Base-by-base conservation (phyloP, 2,329 filamentous ascomycete genomes). In the Myriosclerotinia curreyana region DNA sequence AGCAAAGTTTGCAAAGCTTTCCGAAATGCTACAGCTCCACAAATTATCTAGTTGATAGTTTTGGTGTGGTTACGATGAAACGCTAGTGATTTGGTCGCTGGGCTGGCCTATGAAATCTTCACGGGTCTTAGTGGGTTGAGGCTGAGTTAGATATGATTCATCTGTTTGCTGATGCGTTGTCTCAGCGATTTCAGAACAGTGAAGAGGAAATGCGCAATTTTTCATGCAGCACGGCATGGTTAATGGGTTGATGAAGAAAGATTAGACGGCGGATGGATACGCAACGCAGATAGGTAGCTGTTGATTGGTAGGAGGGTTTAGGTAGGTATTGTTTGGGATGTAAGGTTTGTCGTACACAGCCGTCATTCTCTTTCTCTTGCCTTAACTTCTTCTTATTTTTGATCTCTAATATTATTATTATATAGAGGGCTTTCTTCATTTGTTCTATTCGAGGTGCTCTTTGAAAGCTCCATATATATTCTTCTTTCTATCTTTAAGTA, bases 91-190 rank as follows among this genome's bases (percentile, higher is more conserved):
- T 28, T 42, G 22, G 17, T 55, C 40, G 54, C 3, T 31, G 12
- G 25, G 40, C 6, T n/a, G 53, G 15, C 38, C 53, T 55, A 42
- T 44, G 11, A n/a, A 31, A n/a, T 40, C 4, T 55, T 5, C 17
- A 55, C 44, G 53, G 38, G 44, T 22, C 28, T 48, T 20, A 48
- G 22, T 12, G 44, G 44, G 54, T 7, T 31, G 54, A 46, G 54
- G 54, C 54, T 46, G 54, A 34, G 38, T 14, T n/a, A 3, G 20
- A n/a, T n/a, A 46, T 56, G 54, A 56, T 56, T 44, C 54, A 55
- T 55, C 53, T 3, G 38, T 55, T 55, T 55, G 53, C 53, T 55
- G 38, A 55, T 55, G 53, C 17, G 54, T 56, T 56, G 54, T 56
- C 54, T 56, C 38, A 34, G 38, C 28, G 25, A 3, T 14, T 49